Percentiles rank a stretch among this genome's conserved stretches.
Evolutionary conservation across 2,329 filamentous ascomycete genomes (phyloP).

Genomic region (Fusarium protoensiforme): DNA sequence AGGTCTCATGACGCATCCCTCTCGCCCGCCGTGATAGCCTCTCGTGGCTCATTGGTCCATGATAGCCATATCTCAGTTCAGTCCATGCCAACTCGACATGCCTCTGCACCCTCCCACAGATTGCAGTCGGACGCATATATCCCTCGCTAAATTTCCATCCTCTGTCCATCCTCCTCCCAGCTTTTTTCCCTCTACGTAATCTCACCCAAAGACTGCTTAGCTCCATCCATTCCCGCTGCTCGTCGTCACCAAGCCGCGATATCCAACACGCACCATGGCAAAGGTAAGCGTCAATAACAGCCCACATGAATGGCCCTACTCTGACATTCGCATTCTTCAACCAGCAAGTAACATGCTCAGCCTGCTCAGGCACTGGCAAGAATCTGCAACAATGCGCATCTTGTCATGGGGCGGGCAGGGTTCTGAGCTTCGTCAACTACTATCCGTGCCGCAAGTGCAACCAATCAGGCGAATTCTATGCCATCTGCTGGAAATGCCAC

Average conservation of each 20-base stretch:
- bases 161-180: not conserved
- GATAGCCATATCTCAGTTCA: not conserved
- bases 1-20: not conserved
- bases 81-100: not conserved
- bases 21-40: not conserved
- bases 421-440: not conserved
- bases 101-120: not conserved
- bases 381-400: not conserved
- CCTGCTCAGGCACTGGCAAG: not conserved
- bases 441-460: not conserved
- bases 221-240: not conserved
- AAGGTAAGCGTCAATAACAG: not conserved
- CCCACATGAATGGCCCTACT: not conserved
- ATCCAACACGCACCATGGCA: not conserved
- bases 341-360: not conserved
- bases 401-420: not conserved
- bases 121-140: not conserved
- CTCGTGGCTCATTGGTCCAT: not conserved
- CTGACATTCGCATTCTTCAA: not conserved
- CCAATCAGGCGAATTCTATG: not conserved
- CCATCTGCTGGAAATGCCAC: not conserved
- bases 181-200: not conserved
- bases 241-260: not conserved
- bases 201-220: not conserved
- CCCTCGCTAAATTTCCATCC: not conserved